A percentile compares a stretch with the other conserved stretches of the same genome.
These are phyloP conservation scores for Aegilops sharonensis DNA, from an alignment of 176 grass and related monocot species.

Conservation along the genomic window DNA sequence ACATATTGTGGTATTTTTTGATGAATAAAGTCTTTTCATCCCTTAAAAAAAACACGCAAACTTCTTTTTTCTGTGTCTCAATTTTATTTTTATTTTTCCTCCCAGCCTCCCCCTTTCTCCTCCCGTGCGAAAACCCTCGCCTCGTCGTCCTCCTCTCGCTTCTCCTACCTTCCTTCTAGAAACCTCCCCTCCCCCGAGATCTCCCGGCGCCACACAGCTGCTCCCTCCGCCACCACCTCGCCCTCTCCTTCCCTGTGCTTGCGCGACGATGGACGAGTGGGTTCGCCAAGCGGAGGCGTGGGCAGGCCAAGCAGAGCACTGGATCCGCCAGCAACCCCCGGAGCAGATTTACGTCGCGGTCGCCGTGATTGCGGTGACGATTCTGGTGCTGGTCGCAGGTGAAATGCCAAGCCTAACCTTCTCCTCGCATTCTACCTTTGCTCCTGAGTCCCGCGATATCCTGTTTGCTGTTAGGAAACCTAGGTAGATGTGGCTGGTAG, in stretches of 20 bases:
- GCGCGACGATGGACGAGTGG: conserved; percentile 52
- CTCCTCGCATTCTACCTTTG: background rate
- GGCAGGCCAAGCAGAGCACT: conserved; percentile 53
- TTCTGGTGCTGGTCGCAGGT: conserved; percentile 58
- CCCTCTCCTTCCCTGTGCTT: background rate
- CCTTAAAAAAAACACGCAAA: too few species aligned
- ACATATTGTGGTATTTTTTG: too few species aligned
- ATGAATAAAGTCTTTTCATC: too few species aligned
- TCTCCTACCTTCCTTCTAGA: background rate
- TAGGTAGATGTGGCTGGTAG: background rate
- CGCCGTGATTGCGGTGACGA: conserved; percentile 52
- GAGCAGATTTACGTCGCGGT: conserved; percentile 79
- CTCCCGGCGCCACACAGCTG: background rate
- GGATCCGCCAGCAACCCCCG: conserved; percentile 71
- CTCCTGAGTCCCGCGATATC: background rate
- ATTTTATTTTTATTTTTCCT: too few species aligned
- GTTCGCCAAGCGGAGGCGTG: conserved; percentile 40
- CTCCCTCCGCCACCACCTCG: background rate
- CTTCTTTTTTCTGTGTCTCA: too few species aligned
- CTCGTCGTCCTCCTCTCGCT: background rate
- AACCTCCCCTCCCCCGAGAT: background rate
- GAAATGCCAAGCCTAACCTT: background rate
- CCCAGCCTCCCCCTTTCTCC: background rate
- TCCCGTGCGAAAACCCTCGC: background rate
- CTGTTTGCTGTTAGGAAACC: background rate